Evolutionary conservation across 306 rosid genomes (phyloP), one percentile per base, ranked within the genome.

Genomic region (Vicia villosa): DNA sequence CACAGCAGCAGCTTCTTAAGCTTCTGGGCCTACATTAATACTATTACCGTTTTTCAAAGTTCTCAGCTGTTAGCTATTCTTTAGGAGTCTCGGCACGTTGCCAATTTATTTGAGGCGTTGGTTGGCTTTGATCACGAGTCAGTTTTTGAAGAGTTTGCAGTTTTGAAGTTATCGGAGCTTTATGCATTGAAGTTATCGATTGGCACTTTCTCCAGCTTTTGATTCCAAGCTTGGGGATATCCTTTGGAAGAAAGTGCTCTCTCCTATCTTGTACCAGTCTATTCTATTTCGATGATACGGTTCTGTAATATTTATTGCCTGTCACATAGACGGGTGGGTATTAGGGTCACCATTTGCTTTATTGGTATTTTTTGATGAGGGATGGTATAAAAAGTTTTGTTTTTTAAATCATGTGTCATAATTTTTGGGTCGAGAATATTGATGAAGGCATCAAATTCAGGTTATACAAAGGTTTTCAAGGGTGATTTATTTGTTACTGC

Each of bases 1-100:
- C 7, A 72, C 85, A 45, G 91, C 85, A 5, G 70, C 85, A 45
- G 70, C 90, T 65, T 84, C 91, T 70, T 73, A 65, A 76, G 74
- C 60, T 65, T 78, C 61, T 34, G 72, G 66, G 20, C 76, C 70
- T 76, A 75, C 83, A 76, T 72, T 82, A 47, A 63, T 76, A 36
- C 60, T 72, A 58, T 72, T 76, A 26, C 28, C 38, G 24, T 62
- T 60, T 50, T 57, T 65, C 67, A 60, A 66, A 34, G 77, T 61
- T 77, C 76, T 69, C 52, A 81, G 68, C 69, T 36, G 40, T 78
- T 77, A 61, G 54, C 77, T 81, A 78, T 84, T 80, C 86, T 61
- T 82, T 77, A 72, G 72, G 43, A 74, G 77, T 78, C 75, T 71
- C 79, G 74, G 75, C 78, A 72, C 63, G 78, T 81, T 64, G 72